Percentiles rank a stretch among this genome's conserved stretches.
These are phyloP conservation scores for Phytophthora pinifolia DNA, from an alignment of 352 stramenopile species.

Conservation along the genomic window DNA sequence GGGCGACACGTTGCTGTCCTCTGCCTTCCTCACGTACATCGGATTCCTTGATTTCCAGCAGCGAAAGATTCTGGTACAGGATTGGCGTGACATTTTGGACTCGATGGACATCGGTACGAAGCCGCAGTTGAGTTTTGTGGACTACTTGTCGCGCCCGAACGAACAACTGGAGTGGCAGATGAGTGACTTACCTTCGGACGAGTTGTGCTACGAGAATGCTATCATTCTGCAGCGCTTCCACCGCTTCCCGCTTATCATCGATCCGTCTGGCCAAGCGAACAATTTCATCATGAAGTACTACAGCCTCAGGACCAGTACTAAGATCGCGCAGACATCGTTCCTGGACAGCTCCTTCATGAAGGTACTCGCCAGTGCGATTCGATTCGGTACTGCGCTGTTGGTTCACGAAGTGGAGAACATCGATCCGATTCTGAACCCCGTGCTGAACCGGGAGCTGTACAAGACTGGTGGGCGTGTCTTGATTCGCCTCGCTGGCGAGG, in stretches of 20 bases:
- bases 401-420: slow-evolving; percentile 99
- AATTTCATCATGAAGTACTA: slow-evolving; percentile 99
- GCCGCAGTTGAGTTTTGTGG: slow-evolving; percentile 89
- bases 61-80: slow-evolving; percentile 91
- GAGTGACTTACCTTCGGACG: slow-evolving; percentile 95
- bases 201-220: slow-evolving; percentile 98
- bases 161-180: slow-evolving; percentile 95
- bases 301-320: slow-evolving; percentile 85
- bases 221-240: slow-evolving; percentile 98
- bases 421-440: slow-evolving; percentile 99
- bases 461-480: slow-evolving; percentile 97
- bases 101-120: slow-evolving; percentile 90
- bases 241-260: slow-evolving; percentile 98
- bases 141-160: slow-evolving; percentile 96
- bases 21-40: slow-evolving; percentile 98
- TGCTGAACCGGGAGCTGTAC: slow-evolving; percentile 99
- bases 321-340: slow-evolving; percentile 99
- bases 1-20: slow-evolving; percentile 95
- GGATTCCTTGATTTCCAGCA: slow-evolving; percentile 99
- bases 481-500: slow-evolving; percentile 97
- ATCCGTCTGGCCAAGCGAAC: slow-evolving; percentile 98
- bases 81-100: slow-evolving; percentile 96
- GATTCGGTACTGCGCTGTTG: slow-evolving; percentile 98
- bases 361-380: slow-evolving; percentile 98
- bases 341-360: slow-evolving; percentile 99